Evolutionary conservation across 306 rosid genomes (phyloP).

Genomic region (Cucumis cinereus): DNA sequence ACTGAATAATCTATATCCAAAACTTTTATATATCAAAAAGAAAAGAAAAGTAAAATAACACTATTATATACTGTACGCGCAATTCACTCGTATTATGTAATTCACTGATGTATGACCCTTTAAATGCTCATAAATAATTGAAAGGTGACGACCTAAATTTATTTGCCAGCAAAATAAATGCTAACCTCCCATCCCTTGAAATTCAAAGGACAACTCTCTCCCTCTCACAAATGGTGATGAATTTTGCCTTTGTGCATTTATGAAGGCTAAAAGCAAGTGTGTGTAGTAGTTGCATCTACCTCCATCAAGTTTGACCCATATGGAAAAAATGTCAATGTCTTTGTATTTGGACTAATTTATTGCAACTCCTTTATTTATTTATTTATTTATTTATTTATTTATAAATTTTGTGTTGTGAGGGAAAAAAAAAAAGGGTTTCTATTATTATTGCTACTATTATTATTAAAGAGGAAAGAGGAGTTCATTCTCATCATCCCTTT

Average conservation of each 20-base stretch:
- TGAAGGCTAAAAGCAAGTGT: slow-evolving; percentile 1
- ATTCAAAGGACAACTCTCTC: not conserved
- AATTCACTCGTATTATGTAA: not conserved
- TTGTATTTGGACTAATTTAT: not conserved
- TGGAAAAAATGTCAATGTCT: not conserved
- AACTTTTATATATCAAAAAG: not conserved
- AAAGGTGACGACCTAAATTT: not conserved
- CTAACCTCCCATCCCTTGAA: not conserved
- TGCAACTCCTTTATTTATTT: not conserved
- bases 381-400: not conserved
- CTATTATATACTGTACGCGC: not conserved
- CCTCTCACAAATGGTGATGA: not conserved
- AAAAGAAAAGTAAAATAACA: not conserved
- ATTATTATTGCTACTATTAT: no score
- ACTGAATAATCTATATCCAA: not conserved
- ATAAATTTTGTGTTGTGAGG: not conserved
- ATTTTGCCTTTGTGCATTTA: slow-evolving; percentile 1
- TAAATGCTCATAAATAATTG: not conserved
- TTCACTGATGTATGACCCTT: not conserved
- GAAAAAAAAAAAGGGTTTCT: not conserved
- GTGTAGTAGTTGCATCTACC: not conserved
- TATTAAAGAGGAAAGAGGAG: not conserved
- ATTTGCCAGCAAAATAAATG: not conserved
- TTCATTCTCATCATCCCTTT: not conserved
- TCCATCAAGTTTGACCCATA: not conserved